These are phyloP conservation scores for Cercis canadensis DNA, from an alignment of 306 rosid genomes.

Conservation along the genomic window DNA sequence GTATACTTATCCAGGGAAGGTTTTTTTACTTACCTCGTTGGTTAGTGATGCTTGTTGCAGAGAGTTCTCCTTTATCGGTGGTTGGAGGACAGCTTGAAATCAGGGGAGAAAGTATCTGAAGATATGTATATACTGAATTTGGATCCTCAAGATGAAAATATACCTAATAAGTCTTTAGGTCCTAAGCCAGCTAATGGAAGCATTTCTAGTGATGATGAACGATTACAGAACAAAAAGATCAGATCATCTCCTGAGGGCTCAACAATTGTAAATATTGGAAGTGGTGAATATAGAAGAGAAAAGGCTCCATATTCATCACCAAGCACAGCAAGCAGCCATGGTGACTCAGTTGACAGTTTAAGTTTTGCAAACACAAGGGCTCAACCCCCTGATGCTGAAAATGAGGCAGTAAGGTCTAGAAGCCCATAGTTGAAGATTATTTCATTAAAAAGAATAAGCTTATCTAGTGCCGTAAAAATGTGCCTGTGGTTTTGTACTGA, in stretches of 20 bases:
- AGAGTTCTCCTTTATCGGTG: constrained; percentile 69
- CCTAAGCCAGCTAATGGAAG: constrained; percentile 33
- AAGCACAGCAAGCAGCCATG: constrained; percentile 34
- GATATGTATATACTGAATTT: constrained; percentile 58
- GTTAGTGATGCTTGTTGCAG: constrained; percentile 47
- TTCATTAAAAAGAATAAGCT: neutral
- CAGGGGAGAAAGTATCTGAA: constrained; percentile 74
- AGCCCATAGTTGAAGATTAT: constrained; percentile 20
- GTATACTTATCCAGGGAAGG: constrained; percentile 21
- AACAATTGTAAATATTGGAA: constrained; percentile 35
- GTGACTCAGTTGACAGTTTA: constrained; percentile 34
- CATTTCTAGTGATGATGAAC: constrained; percentile 43
- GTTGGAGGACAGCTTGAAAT: constrained; percentile 85
- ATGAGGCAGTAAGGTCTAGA: constrained; percentile 49
- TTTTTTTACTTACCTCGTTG: neutral
- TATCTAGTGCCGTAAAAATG: too few species aligned
- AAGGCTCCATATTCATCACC: constrained; percentile 31
- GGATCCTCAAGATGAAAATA: constrained; percentile 45
- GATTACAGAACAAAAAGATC: constrained; percentile 51
- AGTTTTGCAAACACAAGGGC: constrained; percentile 37
- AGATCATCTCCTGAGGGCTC: constrained; percentile 46
- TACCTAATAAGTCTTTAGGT: constrained; percentile 35
- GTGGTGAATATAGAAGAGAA: constrained; percentile 35
- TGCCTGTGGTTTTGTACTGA: too few species aligned
- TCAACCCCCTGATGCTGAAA: constrained; percentile 43